These are phyloP conservation scores for Cyphellophora europaea DNA, from an alignment of 2,329 filamentous ascomycete genomes.

Conservation along the genomic window DNA sequence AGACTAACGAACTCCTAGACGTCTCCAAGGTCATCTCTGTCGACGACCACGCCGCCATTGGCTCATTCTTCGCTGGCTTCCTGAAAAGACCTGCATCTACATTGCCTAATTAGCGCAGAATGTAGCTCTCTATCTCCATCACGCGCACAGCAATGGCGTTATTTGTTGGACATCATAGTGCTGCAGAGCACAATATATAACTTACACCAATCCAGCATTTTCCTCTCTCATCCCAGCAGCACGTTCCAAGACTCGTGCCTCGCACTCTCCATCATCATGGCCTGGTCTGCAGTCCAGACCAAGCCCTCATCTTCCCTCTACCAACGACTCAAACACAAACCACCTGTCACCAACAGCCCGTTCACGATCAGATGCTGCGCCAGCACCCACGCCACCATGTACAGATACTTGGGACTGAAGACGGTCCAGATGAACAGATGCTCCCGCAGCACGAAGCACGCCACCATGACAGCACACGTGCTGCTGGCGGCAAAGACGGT, in stretches of 20 bases:
- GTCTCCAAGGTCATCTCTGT: slow-evolving; percentile 29
- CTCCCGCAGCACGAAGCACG: slow-evolving; percentile 72
- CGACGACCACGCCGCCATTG: slow-evolving; percentile 24
- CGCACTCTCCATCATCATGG: no score
- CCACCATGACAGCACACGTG: slow-evolving; percentile 61
- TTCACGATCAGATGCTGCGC: slow-evolving; percentile 73
- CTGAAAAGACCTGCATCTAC: slow-evolving; percentile 1
- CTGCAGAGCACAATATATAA: no score
- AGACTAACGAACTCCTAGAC: slow-evolving; percentile 20
- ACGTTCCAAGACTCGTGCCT: no score
- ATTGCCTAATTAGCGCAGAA: not conserved
- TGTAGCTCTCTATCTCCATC: not conserved
- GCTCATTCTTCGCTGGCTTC: slow-evolving; percentile 24
- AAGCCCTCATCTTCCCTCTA: no score
- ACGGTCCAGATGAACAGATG: slow-evolving; percentile 99
- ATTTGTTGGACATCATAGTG: no score
- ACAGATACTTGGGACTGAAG: slow-evolving; percentile 93
- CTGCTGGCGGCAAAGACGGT: slow-evolving; percentile 39
- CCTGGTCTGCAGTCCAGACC: no score
- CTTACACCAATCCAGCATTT: no score
- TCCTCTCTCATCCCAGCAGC: no score
- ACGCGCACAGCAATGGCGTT: not conserved
- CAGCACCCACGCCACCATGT: slow-evolving; percentile 78
- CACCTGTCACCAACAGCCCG: slow-evolving; percentile 40
- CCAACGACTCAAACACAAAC: slow-evolving; percentile 5